Evolutionary conservation across 495 filamentous ascomycete genomes (phyloP).

Genomic region (Polyplosphaeria fusca): DNA sequence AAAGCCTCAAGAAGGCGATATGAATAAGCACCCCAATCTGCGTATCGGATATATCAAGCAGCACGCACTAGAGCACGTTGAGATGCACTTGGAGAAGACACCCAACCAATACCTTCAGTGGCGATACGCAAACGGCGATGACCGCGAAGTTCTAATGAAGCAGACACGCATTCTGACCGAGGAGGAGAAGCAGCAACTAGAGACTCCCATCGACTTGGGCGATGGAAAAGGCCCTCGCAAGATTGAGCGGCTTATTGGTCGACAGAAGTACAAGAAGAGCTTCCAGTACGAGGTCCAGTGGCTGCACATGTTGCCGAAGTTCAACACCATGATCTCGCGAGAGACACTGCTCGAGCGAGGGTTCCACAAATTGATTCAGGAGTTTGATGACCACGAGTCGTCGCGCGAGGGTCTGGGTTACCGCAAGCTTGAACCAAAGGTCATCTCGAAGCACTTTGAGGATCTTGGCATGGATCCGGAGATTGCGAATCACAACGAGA

Average conservation of each 20-base stretch:
- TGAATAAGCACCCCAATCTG: constrained; percentile 97
- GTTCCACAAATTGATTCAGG: constrained; percentile 89
- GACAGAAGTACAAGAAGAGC: constrained; percentile 98
- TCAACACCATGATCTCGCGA: constrained; percentile 87
- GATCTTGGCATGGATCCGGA: constrained; percentile 94
- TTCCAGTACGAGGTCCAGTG: constrained; percentile 99
- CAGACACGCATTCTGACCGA: constrained; percentile 87
- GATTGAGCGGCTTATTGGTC: constrained; percentile 86
- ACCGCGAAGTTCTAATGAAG: constrained; percentile 96
- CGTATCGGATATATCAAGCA: constrained; percentile 99
- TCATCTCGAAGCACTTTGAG: constrained; percentile 97
- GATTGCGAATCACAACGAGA: constrained; percentile 98
- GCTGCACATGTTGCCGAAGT: constrained; percentile 80
- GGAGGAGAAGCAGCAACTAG: constrained; percentile 84
- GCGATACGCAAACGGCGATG: constrained; percentile 95
- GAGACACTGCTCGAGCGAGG: constrained; percentile 84
- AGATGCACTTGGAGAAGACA: constrained; percentile 99
- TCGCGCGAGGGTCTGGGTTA: constrained; percentile 96
- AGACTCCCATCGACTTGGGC: constrained; percentile 75
- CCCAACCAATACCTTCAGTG: constrained; percentile 98
- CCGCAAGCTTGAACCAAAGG: constrained; percentile 83
- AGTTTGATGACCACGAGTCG: constrained; percentile 97
- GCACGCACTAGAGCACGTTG: constrained; percentile 97
- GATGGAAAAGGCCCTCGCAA: constrained; percentile 76
- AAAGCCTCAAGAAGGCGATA: constrained; percentile 79